Evolutionary conservation across 257 asterid genomes (phyloP).

Genomic region (Jaltomata sinuosa): DNA sequence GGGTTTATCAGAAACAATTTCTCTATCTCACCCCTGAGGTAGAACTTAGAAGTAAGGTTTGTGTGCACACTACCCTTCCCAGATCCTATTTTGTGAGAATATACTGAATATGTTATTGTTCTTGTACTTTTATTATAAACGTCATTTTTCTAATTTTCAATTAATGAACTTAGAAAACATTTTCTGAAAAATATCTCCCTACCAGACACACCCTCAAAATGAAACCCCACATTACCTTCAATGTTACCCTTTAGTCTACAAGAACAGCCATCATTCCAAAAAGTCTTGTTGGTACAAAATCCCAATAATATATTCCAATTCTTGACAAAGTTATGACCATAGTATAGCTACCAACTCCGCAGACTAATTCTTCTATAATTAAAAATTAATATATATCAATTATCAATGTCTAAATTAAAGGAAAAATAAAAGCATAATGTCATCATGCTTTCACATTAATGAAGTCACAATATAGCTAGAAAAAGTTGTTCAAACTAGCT

Average conservation of each 20-base stretch:
- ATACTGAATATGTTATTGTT: too few species aligned
- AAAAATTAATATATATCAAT: not conserved
- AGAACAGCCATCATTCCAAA: not conserved
- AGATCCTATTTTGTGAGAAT: too few species aligned
- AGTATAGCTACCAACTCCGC: not conserved
- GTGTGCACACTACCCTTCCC: too few species aligned
- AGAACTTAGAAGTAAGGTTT: too few species aligned
- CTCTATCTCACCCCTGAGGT: too few species aligned
- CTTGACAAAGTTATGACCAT: not conserved
- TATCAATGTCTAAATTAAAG: not conserved
- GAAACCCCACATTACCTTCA: not conserved
- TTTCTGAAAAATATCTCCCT: too few species aligned
- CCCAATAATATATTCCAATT: not conserved
- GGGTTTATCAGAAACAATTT: too few species aligned
- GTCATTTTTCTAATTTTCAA: too few species aligned
- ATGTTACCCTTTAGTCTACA: not conserved
- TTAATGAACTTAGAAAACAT: too few species aligned
- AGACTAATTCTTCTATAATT: not conserved
- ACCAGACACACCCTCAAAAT: too few species aligned
- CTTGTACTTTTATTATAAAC: too few species aligned
- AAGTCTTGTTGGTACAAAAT: not conserved
- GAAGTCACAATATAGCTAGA: not conserved
- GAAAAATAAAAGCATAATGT: not conserved
- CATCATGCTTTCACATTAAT: not conserved
- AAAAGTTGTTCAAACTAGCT: not conserved